phyloP scores from a whole-genome alignment of 2,329 filamentous ascomycete genomes.

The Aureobasidium pullulans region DNA sequence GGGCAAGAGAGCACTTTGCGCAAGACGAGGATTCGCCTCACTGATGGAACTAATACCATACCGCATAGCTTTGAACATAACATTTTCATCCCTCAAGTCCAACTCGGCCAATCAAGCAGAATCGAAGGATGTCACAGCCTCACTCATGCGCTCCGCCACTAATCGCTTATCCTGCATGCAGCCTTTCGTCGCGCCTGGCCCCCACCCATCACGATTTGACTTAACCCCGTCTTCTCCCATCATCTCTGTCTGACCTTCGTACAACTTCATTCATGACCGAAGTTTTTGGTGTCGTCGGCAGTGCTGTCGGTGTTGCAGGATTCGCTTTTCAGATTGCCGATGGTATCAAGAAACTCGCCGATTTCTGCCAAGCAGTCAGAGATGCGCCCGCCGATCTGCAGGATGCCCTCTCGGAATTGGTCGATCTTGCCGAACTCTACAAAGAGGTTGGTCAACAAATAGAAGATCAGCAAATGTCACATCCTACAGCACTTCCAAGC shows the following conservation, averaged over 20 bases:
- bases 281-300: conserved; percentile 13
- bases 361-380: conserved; percentile 13
- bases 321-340: conserved; percentile 15
- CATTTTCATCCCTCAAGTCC: too few relatives aligned
- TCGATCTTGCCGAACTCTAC: neutral
- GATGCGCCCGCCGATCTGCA: conserved; percentile 6
- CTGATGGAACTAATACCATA: neutral
- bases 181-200: too few relatives aligned
- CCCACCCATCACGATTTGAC: neutral
- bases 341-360: conserved; percentile 13
- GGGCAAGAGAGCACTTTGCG: conserved; percentile 13
- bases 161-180: too few relatives aligned
- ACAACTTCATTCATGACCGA: conserved; percentile 11
- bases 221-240: neutral
- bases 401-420: neutral
- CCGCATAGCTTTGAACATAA: too few relatives aligned
- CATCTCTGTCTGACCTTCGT: neutral
- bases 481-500: neutral
- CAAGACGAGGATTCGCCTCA: conserved; percentile 14
- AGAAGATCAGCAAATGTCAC: neutral
- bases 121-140: too few relatives aligned
- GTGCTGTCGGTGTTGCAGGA: conserved; percentile 14
- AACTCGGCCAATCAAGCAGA: too few relatives aligned
- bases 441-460: neutral
- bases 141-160: too few relatives aligned